Evolutionary conservation across 108 stramenopile species (phyloP).

Genomic region (Poteriospumella lacustris): DNA sequence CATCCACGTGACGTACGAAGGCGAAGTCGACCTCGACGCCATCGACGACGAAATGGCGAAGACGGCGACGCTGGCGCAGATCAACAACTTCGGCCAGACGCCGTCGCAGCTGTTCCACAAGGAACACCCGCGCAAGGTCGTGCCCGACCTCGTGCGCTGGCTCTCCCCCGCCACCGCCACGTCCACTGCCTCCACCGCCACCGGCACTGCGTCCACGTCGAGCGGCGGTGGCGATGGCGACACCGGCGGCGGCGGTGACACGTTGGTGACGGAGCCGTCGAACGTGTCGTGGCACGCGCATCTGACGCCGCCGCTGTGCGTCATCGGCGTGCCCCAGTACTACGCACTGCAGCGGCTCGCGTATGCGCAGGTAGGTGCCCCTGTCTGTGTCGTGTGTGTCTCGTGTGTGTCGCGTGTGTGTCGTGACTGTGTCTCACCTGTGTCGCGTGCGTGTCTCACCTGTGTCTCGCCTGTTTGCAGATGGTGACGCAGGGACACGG

Average conservation of each 20-base stretch:
- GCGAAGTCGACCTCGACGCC: constrained; percentile 47
- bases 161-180: not conserved
- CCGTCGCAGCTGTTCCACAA: constrained; percentile 40
- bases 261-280: constrained; percentile 59
- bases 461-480: not conserved
- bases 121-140: constrained; percentile 40
- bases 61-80: constrained; percentile 48
- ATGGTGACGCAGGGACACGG: not conserved
- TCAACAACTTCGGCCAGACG: constrained; percentile 56
- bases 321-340: constrained; percentile 79
- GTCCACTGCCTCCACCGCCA: not conserved
- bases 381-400: not conserved
- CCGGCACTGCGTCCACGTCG: not conserved
- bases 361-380: constrained; percentile 21
- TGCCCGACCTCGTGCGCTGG: constrained; percentile 25
- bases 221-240: not conserved
- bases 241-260: not conserved
- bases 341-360: constrained; percentile 54
- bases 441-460: not conserved
- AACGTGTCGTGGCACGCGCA: constrained; percentile 68
- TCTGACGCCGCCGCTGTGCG: constrained; percentile 84
- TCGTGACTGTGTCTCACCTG: not conserved
- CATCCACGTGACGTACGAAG: constrained; percentile 50
- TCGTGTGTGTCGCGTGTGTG: not conserved
- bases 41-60: constrained; percentile 39